Evolutionary conservation across 176 grass and related monocot genomes (phyloP).

Genomic region (Phragmites australis): DNA sequence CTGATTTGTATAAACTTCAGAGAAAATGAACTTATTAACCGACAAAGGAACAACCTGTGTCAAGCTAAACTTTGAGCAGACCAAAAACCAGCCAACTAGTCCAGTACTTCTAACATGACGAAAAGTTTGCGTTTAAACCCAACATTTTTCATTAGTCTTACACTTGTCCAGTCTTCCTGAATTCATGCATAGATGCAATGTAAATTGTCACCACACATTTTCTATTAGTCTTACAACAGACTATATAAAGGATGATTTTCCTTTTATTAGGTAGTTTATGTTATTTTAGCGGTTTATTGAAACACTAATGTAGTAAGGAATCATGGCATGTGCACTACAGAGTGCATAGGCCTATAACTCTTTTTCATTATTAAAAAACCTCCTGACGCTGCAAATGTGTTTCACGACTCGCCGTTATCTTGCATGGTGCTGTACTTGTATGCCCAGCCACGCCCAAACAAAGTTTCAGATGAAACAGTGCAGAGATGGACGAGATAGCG

Average conservation of each 20-base stretch:
- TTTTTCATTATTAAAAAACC: too few relatives aligned
- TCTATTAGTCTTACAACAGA: too few relatives aligned
- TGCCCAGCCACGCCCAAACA: background rate
- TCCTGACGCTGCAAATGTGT: background rate
- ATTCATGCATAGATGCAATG: too few relatives aligned
- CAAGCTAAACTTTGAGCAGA: background rate
- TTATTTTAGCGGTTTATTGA: too few relatives aligned
- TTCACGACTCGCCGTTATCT: background rate
- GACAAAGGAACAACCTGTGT: background rate
- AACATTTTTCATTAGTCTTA: background rate
- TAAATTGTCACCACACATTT: too few relatives aligned
- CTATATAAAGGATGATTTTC: too few relatives aligned
- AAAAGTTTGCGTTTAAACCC: background rate
- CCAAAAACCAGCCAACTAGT: background rate
- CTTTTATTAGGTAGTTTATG: too few relatives aligned
- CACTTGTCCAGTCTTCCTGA: too few relatives aligned
- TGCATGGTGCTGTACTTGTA: conserved; percentile 21
- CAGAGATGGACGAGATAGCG: background rate
- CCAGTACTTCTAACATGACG: conserved; percentile 4
- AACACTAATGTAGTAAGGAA: too few relatives aligned
- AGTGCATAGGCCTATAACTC: too few relatives aligned
- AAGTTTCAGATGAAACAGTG: conserved; percentile 13
- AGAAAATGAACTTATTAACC: background rate
- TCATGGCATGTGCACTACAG: too few relatives aligned
- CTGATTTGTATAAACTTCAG: background rate